Conservation (phyloP, 2,329 filamentous ascomycete species). For the Sodiomyces alkalinus region DNA sequence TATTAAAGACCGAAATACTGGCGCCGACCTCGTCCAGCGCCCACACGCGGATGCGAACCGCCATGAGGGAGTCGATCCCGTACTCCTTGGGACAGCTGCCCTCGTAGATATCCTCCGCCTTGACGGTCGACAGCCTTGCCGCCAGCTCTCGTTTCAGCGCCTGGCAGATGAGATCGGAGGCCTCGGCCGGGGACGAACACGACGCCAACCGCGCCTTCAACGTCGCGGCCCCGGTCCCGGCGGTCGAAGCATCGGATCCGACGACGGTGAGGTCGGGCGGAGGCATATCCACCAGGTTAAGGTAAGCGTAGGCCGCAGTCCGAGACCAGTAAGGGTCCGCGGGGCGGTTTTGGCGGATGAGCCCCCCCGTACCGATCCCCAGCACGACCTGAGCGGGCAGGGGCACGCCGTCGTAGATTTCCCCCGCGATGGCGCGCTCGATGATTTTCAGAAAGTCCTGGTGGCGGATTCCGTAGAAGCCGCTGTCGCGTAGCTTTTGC, state of each 20-base stretch:
- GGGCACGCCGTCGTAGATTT: constrained; percentile 10
- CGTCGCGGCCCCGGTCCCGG: too few species aligned
- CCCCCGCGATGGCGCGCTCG: constrained; percentile 27
- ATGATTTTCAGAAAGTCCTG: constrained; percentile 32
- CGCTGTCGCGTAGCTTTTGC: constrained; percentile 30
- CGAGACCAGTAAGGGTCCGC: constrained; percentile 39
- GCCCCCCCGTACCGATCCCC: constrained; percentile 37
- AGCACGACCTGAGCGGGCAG: constrained; percentile 34
- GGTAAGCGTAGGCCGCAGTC: constrained; percentile 30
- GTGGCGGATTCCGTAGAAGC: constrained; percentile 38
- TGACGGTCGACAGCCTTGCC: constrained; percentile 5
- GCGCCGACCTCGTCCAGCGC: constrained; percentile 27
- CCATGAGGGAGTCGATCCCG: constrained; percentile 36
- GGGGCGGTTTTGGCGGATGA: constrained; percentile 34
- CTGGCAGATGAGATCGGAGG: constrained; percentile 16
- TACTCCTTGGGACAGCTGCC: constrained; percentile 25
- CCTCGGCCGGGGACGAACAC: constrained; percentile 15
- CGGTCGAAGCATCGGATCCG: constrained; percentile 4
- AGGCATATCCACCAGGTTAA: constrained; percentile 32
- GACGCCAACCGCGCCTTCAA: constrained; percentile 18
- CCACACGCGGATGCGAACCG: constrained; percentile 37
- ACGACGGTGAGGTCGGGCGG: constrained; percentile 11
- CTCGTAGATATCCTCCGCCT: constrained; percentile 28
- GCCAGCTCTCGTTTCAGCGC: constrained; percentile 25
- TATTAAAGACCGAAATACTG: constrained; percentile 30